phyloP scores from a whole-genome alignment of 345 rosid species.

The Eucalyptus curtisii region DNA sequence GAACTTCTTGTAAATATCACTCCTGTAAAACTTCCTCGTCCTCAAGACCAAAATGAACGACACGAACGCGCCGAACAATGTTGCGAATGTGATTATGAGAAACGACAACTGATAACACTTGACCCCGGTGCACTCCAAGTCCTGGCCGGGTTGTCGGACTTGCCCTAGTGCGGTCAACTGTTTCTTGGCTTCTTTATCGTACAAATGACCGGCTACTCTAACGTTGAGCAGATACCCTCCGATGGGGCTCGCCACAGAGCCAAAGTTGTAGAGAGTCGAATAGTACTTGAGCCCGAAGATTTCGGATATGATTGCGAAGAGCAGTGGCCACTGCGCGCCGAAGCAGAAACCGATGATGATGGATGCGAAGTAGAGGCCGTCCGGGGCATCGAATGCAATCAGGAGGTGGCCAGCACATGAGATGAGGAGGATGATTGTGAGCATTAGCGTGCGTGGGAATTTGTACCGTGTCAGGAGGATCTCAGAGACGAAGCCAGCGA shows the following conservation, averaged over 20 bases:
- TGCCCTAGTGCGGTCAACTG: conserved; percentile 25
- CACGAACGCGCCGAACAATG: conserved; percentile 35
- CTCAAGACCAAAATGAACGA: conserved; percentile 42
- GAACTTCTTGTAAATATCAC: conserved; percentile 55
- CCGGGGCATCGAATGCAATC: conserved; percentile 26
- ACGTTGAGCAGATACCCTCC: conserved; percentile 53
- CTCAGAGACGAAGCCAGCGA: conserved; percentile 43
- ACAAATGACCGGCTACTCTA: conserved; percentile 35
- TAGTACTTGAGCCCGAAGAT: conserved; percentile 57
- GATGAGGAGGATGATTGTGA: conserved; percentile 28
- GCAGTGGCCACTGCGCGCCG: conserved; percentile 51
- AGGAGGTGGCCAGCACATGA: conserved; percentile 42
- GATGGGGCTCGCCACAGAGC: conserved; percentile 47
- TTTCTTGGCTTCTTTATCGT: conserved; percentile 40
- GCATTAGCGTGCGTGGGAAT: conserved; percentile 32
- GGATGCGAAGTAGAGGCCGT: conserved; percentile 39
- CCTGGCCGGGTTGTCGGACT: conserved; percentile 11
- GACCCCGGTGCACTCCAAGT: conserved; percentile 30
- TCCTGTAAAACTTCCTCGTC: conserved; percentile 46
- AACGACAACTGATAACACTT: conserved; percentile 48
- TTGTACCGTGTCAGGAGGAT: conserved; percentile 24
- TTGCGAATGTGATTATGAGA: conserved; percentile 31
- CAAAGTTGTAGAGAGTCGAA: conserved; percentile 50
- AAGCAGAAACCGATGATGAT: conserved; percentile 42
- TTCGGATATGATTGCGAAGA: conserved; percentile 56